Base-by-base conservation (phyloP, 148 eudicot species). In the Cornus controversa region DNA sequence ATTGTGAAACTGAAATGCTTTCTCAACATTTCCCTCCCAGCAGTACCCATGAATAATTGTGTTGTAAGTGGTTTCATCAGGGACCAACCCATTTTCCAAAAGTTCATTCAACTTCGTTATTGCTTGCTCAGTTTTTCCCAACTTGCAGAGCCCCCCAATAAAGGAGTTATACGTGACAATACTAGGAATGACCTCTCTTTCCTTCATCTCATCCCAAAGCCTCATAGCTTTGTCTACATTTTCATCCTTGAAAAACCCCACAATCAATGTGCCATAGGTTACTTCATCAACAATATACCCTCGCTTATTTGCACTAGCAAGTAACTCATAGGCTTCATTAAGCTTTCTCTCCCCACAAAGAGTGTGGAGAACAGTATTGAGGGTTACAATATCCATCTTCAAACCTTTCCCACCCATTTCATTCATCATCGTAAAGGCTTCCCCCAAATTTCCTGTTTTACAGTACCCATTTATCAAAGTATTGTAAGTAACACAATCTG, bases 201-300 rank as follows among this genome's bases (percentile, higher is more conserved):
- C 80, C 82, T 88, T 92, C 98, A 92, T 94, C 83, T 90, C 96
- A 42, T 90, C 90, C 98, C 98, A 94, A 13, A 91, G 77, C 79
- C 84, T 77, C 84, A 88, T 78, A 70, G 96, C 96, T 66, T 67
- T 74, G 4, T 76, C 89, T 65, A 80, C 86, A 71, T 94, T 89
- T 74, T 74, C 85, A 69, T 82, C 89, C 82, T 82, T 86, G 64
- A 84, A 94, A 80, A 85, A 87, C 11, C 92, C 97, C 40, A 80
- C 73, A 63, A 94, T 89, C 69, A 94, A 78, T 42, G 94, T 92
- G 42, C 96, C 93, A 84, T 91, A 94, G 81, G 92, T 92, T 65
- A 94, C 98, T 75, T 86, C 86, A 69, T 94, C 91, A 28, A 91
- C 72, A 37, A 86, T 57, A 85, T 94, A 92, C n/a, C 98, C 96